Evolutionary conservation across 306 rosid species (phyloP).

Genomic region (Trifolium repens): DNA sequence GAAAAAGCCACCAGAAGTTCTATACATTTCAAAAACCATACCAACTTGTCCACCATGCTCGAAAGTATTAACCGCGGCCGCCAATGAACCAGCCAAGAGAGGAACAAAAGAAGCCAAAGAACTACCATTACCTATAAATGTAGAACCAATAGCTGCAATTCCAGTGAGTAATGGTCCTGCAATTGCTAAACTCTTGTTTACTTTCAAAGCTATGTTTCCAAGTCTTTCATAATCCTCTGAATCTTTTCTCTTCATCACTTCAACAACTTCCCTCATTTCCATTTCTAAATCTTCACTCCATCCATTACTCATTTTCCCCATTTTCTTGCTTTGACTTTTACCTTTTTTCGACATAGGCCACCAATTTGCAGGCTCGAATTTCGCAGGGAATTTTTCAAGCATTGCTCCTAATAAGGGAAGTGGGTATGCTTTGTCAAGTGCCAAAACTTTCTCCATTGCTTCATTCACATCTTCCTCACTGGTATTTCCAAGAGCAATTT

Average conservation of each 20-base stretch:
- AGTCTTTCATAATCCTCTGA: conserved; percentile 66
- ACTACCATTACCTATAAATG: conserved; percentile 46
- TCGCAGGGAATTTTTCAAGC: conserved; percentile 41
- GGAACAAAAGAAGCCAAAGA: conserved; percentile 47
- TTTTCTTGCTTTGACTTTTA: conserved; percentile 5
- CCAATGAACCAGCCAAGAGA: conserved; percentile 63
- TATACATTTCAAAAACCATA: conserved; percentile 76
- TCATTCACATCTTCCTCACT: conserved; percentile 26
- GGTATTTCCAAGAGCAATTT: conserved; percentile 1
- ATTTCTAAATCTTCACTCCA: conserved; percentile 64
- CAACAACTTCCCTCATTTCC: conserved; percentile 62
- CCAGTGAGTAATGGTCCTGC: conserved; percentile 77
- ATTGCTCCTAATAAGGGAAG: conserved; percentile 43
- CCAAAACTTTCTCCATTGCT: conserved; percentile 43
- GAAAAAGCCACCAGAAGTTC: conserved; percentile 62
- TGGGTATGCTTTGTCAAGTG: conserved; percentile 41
- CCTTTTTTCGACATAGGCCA: conserved; percentile 25
- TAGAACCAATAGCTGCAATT: conserved; percentile 64
- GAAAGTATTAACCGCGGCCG: conserved; percentile 52
- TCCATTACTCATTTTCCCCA: conserved; percentile 44
- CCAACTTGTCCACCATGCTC: conserved; percentile 80
- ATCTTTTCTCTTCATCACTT: conserved; percentile 63
- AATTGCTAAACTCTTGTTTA: conserved; percentile 64
- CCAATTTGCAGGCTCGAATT: conserved; percentile 40
- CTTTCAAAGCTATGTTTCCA: conserved; percentile 63